A percentile compares a stretch with the other conserved stretches of the same genome.
phyloP scores from a whole-genome alignment of 495 filamentous ascomycete genomes.

The Lophium mytilinum region DNA sequence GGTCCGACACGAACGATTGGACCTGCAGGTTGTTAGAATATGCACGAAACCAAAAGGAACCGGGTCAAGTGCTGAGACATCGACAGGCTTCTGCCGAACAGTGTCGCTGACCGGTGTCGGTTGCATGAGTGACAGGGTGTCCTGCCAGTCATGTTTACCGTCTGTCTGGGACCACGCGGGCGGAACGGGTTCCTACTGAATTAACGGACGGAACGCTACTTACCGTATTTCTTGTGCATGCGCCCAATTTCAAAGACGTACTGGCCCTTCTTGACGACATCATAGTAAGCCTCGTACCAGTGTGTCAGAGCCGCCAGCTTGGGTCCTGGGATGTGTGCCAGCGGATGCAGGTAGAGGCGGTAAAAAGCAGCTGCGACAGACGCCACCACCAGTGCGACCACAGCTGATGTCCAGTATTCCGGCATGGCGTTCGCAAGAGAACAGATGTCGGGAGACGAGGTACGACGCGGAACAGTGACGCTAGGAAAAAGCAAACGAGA shows the following conservation, averaged over 20 bases:
- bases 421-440: not conserved
- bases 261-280: not conserved
- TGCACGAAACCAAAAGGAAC: not conserved
- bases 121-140: no score
- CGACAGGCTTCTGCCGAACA: no score
- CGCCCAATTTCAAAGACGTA: constrained; percentile 1
- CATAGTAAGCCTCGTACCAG: constrained; percentile 7
- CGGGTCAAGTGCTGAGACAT: no score
- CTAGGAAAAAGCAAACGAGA: no score
- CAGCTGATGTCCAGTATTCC: not conserved
- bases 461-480: not conserved
- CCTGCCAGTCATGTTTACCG: no score
- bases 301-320: constrained; percentile 5
- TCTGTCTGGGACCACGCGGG: no score
- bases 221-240: constrained; percentile 5
- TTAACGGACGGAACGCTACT: not conserved
- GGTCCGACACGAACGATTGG: constrained; percentile 26
- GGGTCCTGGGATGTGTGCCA: constrained; percentile 4
- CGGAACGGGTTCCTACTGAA: not conserved
- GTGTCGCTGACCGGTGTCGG: no score
- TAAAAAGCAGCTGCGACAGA: not conserved
- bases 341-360: constrained; percentile 3
- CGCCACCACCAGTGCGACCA: not conserved
- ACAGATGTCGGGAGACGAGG: not conserved
- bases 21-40: constrained; percentile 5